Base-by-base conservation (phyloP, 2,329 filamentous ascomycete genomes). In the Daldinia sp. region DNA sequence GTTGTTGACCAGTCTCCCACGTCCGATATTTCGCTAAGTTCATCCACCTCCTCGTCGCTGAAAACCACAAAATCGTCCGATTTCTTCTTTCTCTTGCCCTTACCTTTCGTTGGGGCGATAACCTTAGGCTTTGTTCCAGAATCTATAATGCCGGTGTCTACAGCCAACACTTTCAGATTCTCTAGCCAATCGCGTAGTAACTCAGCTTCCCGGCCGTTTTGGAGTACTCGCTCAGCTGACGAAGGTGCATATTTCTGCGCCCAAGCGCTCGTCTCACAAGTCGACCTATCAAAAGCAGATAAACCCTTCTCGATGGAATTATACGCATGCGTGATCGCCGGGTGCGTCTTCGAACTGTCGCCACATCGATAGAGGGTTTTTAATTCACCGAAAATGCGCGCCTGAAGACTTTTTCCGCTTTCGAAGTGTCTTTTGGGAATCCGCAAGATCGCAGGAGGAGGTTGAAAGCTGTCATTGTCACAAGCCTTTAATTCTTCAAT, bases 111-210 rank as follows among this genome's bases (percentile, higher is more conserved):
- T 2, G 72, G 69, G 3, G 73, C 73, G 33, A 69, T 59, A 4
- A 63, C 65, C 66, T 81, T 82, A 1, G 76, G 26, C 72, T 81
- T 72, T 60, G 71, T 44, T 71, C 74, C 75, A 2, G 77, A 63
- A 9, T 83, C 82, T 1, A 78, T 76, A 3, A 79, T 74, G 1
- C 89, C 88, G 0, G 87, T 90, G 65, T 92, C 90, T 0, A 98
- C 92, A 4, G 93, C 86, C 68, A 92, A 88, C 0, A 99, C 90
- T 65, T 89, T 92, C 51, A 97, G 84, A 37, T 86, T 89, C 65
- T 88, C 85, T 6, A 99, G 82, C 96, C 96, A 99, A 67, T 95
- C 88, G 64, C 89, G 90, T 26, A 99, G 81, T 7, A 95, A 82
- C 1, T 84, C 76, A 1, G 89, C 89, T 78, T 98, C 93, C 50